Base-by-base conservation (phyloP, 23 red algal genomes). In the Gracilaria caudata region DNA sequence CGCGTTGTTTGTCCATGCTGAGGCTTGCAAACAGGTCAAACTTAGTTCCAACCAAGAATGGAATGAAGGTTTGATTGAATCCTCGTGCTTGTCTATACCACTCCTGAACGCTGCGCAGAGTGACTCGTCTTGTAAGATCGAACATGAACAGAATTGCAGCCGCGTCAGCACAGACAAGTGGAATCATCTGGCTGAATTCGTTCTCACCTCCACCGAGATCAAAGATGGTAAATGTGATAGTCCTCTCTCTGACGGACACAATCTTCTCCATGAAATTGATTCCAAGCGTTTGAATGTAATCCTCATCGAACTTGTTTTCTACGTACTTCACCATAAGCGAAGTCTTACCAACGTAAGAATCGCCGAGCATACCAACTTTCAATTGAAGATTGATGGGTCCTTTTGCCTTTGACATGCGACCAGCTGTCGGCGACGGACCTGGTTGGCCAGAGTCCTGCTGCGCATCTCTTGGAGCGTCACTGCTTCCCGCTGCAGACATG, bases 251-350 rank as follows among this genome's bases (percentile, higher is more conserved):
- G 55, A 98, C 70, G 25, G 78, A 84, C 17, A 98, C 92, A 53
- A 89, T 94, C 64, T 94, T 94, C 70, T 98, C 96, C 92, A 98
- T 92, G 78, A 98, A 98, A 82, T 98, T 98, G 83, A 98, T 94
- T 51, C 96, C 96, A 30, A 98, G 78, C 72, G 96, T 98, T 78
- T 94, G 92, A 73, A 98, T 98, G 88, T 98, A 98, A 60, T 98
- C 96, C 38, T 97, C 94, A n/a, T 92, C 94, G 43, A 97, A 97
- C 40, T 78, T 87, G 57, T 92, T 92, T 77, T 97, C 94, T 51
- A 92, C 94, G 68, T 93, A 97, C 66, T 92, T 92, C 24, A 97
- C 82, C 94, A 97, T 88, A 28, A 97, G 84, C 4, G 89, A 93
- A 7, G 94, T 93, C 63, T 97, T 97, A 36, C 94, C 94, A 11